These are phyloP conservation scores for Trypanosoma boissoni DNA, from an alignment of 208 protist genomes.

Conservation along the genomic window DNA sequence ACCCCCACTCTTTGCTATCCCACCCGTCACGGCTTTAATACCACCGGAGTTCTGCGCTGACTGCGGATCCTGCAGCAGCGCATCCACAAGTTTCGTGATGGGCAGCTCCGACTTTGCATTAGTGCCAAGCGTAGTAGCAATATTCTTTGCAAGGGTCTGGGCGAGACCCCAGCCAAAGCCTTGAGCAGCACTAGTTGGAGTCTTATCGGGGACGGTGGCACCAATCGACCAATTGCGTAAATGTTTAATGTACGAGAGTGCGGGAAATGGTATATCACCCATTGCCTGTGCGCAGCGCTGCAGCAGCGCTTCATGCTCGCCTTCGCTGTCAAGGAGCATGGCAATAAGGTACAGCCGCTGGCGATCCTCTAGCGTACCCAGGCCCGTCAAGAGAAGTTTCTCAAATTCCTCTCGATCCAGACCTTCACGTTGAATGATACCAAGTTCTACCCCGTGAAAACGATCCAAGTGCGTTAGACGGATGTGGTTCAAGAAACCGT, in stretches of 20 bases:
- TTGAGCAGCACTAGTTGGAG: conserved; percentile 23
- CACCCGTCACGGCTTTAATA: background rate
- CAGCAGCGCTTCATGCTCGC: conserved; percentile 39
- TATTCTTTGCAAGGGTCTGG: conserved; percentile 83
- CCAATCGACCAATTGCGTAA: conserved; percentile 68
- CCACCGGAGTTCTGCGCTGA: conserved; percentile 2
- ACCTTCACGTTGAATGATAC: conserved; percentile 55
- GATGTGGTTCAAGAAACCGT: conserved; percentile 68
- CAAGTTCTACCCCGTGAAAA: conserved; percentile 84
- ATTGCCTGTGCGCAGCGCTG: conserved; percentile 12
- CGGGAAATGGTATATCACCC: conserved; percentile 45
- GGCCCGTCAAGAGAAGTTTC: conserved; percentile 39
- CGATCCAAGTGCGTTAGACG: conserved; percentile 63
- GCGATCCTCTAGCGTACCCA: conserved; percentile 58
- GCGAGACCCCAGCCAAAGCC: conserved; percentile 84
- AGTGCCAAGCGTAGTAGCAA: conserved; percentile 62
- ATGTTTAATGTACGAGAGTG: conserved; percentile 74
- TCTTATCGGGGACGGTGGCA: conserved; percentile 6
- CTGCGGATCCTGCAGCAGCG: conserved; percentile 69
- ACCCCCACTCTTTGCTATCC: conserved; percentile 9
- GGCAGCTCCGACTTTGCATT: conserved; percentile 68
- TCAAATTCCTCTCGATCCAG: conserved; percentile 74
- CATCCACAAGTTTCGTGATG: conserved; percentile 82
- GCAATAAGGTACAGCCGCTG: conserved; percentile 83
- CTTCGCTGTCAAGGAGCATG: conserved; percentile 59